Base-by-base conservation (phyloP, 129 eudicot genomes). In the Lonicera japonica region DNA sequence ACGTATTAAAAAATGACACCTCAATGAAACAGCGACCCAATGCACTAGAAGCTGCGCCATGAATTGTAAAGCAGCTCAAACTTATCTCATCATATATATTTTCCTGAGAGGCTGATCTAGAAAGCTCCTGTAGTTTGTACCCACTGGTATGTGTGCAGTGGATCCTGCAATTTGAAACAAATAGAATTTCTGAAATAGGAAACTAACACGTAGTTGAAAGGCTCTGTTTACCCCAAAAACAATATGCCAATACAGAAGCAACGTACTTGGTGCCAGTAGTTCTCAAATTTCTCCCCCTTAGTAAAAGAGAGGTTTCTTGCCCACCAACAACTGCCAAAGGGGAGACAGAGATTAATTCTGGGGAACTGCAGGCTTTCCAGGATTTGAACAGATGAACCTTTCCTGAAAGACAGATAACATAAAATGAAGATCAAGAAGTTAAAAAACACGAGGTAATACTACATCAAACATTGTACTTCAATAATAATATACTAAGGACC, bases 321-420 rank as follows among this genome's bases (percentile, higher is more conserved):
- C 95, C 97, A 66, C 76, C 67, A 58, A 86, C 97, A 82, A 91
- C 80, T 20, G 97, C 97, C 68, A 91, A 68, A n/a, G 97, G 97
- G 11, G 95, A 81, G 39, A 91, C 76, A 50, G 83, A 82, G 59
- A 84, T 54, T 45, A 91, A 48, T 67, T 87, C 86, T 1, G 97
- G 95, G 19, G 83, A 73, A 73, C 75, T 76, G 86, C 83, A 76
- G 40, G 85, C 77, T 70, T 77, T 81, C 86, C 67, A 66, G 8
- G 90, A 77, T 73, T 82, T 91, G 75, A 75, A 67, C 45, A 84
- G 46, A 70, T 77, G 80, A 40, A 82, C 68, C 74, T 77, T 84
- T 75, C 97, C 97, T 91, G 82, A 62, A 45, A 57, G 65, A 69
- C 48, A 10, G 47, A 67, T 38, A 62, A 53, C 63, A 53, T 41